phyloP scores from a whole-genome alignment of 495 filamentous ascomycete species.

The Staphylotrichum longicolle region DNA sequence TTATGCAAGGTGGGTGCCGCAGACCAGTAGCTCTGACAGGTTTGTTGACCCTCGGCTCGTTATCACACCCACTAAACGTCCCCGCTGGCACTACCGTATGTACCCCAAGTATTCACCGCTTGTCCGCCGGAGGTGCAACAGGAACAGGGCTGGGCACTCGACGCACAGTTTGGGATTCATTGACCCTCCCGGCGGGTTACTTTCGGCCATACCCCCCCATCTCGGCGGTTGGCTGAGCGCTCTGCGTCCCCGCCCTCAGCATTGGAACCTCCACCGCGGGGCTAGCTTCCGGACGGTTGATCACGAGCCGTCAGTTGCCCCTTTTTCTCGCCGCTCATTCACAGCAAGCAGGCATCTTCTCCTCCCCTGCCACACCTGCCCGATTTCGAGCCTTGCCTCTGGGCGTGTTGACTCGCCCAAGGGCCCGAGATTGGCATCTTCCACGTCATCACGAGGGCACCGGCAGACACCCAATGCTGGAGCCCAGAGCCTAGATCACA shows the following conservation, averaged over 20 bases:
- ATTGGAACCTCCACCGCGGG: slow-evolving; percentile 30
- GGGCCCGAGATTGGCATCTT: not conserved
- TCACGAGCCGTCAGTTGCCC: slow-evolving; percentile 23
- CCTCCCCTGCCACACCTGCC: slow-evolving; percentile 7
- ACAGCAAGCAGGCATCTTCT: not conserved
- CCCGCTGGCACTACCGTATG: not conserved
- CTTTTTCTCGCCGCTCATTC: slow-evolving; percentile 1
- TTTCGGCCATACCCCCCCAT: slow-evolving; percentile 15
- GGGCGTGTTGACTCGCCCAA: slow-evolving; percentile 7
- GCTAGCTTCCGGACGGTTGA: slow-evolving; percentile 28
- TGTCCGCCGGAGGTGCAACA: slow-evolving; percentile 15
- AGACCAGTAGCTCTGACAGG: slow-evolving; percentile 6
- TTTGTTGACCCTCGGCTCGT: not conserved
- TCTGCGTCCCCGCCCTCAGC: slow-evolving; percentile 1
- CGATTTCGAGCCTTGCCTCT: slow-evolving; percentile 3
- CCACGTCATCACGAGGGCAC: slow-evolving; percentile 24
- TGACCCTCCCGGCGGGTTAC: slow-evolving; percentile 23
- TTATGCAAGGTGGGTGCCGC: slow-evolving; percentile 10
- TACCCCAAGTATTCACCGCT: slow-evolving; percentile 22
- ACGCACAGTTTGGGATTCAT: slow-evolving; percentile 13
- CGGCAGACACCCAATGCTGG: not conserved
- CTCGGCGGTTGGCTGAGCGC: slow-evolving; percentile 13
- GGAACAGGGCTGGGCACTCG: slow-evolving; percentile 7
- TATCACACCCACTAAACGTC: slow-evolving; percentile 8
- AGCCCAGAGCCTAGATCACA: slow-evolving; percentile 14